Evolutionary conservation across 2,329 filamentous ascomycete species (phyloP).

Genomic region (Coleophoma cylindrospora): DNA sequence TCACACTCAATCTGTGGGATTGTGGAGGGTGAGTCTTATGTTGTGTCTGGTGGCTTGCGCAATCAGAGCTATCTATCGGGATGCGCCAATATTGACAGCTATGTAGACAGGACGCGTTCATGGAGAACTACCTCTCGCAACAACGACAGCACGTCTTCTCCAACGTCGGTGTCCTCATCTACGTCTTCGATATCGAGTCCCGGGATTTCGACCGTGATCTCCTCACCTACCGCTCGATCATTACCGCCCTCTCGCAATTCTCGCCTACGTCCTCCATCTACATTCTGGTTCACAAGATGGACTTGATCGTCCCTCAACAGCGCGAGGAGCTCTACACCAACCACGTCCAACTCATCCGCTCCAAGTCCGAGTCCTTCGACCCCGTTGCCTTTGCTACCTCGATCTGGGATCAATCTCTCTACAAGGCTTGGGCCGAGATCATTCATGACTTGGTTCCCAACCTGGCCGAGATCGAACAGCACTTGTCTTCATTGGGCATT

Average conservation of each 20-base stretch:
- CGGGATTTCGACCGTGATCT: constrained; percentile 91
- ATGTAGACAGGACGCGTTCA: constrained; percentile 87
- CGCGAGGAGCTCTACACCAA: constrained; percentile 82
- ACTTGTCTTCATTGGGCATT: constrained; percentile 75
- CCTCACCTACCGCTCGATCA: constrained; percentile 86
- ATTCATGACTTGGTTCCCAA: constrained; percentile 98
- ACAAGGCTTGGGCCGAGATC: constrained; percentile 97
- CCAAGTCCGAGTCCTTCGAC: constrained; percentile 68
- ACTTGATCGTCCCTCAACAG: constrained; percentile 77
- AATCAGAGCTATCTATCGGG: too few species aligned
- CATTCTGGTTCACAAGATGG: constrained; percentile 98
- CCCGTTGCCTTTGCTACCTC: constrained; percentile 90
- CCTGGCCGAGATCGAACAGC: constrained; percentile 77
- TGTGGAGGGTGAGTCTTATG: constrained; percentile 68
- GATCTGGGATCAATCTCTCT: constrained; percentile 97
- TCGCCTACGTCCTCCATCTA: constrained; percentile 80
- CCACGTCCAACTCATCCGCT: constrained; percentile 69
- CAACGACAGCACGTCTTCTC: constrained; percentile 96
- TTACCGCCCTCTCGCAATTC: constrained; percentile 82
- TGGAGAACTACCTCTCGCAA: constrained; percentile 95
- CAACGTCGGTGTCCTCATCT: constrained; percentile 94
- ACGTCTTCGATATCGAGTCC: constrained; percentile 98
- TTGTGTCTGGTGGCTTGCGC: background rate
- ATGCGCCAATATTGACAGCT: background rate
- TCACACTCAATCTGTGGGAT: constrained; percentile 97